phyloP scores from a whole-genome alignment of 345 rosid species.

The Kandelia obovata region DNA sequence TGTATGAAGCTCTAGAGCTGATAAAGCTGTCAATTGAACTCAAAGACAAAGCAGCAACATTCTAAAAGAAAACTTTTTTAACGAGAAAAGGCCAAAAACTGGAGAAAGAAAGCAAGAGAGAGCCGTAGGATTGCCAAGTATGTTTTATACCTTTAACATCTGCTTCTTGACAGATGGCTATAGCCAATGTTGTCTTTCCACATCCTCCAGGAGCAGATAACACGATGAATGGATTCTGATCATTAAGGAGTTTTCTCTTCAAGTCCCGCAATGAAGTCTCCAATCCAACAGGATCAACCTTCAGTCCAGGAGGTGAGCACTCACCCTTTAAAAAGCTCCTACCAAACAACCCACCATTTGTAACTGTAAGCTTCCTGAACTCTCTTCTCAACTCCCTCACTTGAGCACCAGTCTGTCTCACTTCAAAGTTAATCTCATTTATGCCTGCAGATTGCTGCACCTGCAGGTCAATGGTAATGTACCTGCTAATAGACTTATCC shows the following conservation, averaged over 20 bases:
- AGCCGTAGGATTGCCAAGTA: background rate
- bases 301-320: conserved; percentile 6
- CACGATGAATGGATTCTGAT: conserved; percentile 3
- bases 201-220: conserved; percentile 23
- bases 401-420: background rate
- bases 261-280: conserved; percentile 14
- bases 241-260: conserved; percentile 3
- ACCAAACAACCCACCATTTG: background rate
- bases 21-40: no score
- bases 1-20: no score
- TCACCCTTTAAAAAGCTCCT: background rate
- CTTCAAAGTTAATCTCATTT: conserved; percentile 1
- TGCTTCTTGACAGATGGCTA: conserved; percentile 7
- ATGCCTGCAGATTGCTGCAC: background rate
- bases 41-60: no score
- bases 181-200: conserved; percentile 24
- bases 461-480: background rate
- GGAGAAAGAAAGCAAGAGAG: background rate
- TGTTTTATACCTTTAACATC: conserved; percentile 12
- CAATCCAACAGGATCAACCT: conserved; percentile 10
- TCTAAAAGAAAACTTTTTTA: no score
- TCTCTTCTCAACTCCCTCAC: background rate
- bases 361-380: background rate
- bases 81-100: background rate
- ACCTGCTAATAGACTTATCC: background rate